Evolutionary conservation across 2,329 filamentous ascomycete genomes (phyloP).

Genomic region (Alternaria solani): DNA sequence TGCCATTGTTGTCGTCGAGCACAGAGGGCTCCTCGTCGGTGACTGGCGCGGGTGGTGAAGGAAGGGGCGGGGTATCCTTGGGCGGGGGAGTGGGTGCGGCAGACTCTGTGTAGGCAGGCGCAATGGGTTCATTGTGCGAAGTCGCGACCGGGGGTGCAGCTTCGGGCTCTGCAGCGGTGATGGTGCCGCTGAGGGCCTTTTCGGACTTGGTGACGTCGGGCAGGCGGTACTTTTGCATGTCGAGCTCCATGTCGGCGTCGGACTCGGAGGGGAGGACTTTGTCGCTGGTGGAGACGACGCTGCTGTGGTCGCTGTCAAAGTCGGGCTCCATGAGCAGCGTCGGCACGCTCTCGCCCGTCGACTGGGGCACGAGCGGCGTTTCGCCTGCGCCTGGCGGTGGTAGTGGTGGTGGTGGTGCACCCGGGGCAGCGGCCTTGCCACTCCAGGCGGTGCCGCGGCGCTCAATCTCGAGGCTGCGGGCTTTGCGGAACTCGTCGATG

Average conservation of each 20-base stretch:
- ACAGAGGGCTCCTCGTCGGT: constrained; percentile 40
- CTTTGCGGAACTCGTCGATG: constrained; percentile 71
- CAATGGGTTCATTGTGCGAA: not conserved
- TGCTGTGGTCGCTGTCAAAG: constrained; percentile 57
- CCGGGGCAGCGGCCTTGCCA: constrained; percentile 50
- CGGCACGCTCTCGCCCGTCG: constrained; percentile 49
- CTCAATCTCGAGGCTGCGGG: constrained; percentile 64
- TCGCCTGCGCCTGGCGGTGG: not conserved
- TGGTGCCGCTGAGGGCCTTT: constrained; percentile 53
- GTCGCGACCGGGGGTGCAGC: constrained; percentile 45
- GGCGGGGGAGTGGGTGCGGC: constrained; percentile 14
- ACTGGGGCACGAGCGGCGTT: constrained; percentile 41
- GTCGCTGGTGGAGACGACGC: constrained; percentile 62
- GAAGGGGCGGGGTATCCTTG: constrained; percentile 23
- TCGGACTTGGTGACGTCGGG: constrained; percentile 75
- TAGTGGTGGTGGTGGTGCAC: too few species aligned
- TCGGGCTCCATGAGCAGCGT: constrained; percentile 50
- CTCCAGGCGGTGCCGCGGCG: constrained; percentile 77
- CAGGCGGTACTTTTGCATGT: constrained; percentile 77
- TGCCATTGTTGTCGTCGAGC: constrained; percentile 50
- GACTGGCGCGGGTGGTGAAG: constrained; percentile 50
- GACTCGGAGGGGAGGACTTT: constrained; percentile 61
- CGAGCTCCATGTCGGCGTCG: constrained; percentile 57
- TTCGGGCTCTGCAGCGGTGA: constrained; percentile 49
- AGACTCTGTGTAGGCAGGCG: constrained; percentile 3